Conservation (phyloP, 78 protist genomes). For the Guillardia theta region DNA sequence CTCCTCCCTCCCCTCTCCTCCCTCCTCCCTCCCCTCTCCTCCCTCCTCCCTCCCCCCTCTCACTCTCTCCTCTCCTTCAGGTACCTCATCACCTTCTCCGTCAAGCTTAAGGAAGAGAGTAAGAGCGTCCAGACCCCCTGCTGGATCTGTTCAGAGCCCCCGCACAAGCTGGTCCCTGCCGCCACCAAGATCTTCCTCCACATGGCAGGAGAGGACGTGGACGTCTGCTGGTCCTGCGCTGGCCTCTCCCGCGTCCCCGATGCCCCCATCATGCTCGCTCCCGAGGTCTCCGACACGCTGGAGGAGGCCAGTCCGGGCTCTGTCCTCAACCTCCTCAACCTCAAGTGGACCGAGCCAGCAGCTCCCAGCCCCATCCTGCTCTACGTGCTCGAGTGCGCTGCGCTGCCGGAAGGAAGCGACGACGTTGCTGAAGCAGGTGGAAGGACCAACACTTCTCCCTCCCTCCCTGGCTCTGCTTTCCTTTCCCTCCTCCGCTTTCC, state of each 20-base stretch:
- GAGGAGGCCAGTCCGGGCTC: no score
- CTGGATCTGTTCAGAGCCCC: conserved; percentile 2
- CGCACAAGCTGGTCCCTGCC: not conserved
- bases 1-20: no score
- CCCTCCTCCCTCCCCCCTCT: no score
- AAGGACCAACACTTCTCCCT: no score
- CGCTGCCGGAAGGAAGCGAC: not conserved
- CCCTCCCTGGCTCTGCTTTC: no score
- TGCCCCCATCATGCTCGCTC: not conserved
- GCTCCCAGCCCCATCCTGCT: not conserved
- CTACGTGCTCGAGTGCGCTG: not conserved
- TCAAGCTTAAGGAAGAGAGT: not conserved
- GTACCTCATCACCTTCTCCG: not conserved
- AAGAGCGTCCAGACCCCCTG: not conserved
- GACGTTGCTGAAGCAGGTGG: no score
- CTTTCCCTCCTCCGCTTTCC: no score
- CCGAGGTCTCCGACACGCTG: not conserved
- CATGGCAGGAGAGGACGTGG: not conserved
- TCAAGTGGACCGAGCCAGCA: not conserved
- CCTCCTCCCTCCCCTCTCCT: no score
- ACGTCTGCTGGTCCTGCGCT: not conserved
- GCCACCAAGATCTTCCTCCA: not conserved
- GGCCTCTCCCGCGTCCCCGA: not conserved
- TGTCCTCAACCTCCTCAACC: no score
- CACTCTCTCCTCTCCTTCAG: no score